A percentile compares a stretch with the other conserved stretches of the same genome.
phyloP scores from a whole-genome alignment of 495 filamentous ascomycete species.

The Zalerion maritima region DNA sequence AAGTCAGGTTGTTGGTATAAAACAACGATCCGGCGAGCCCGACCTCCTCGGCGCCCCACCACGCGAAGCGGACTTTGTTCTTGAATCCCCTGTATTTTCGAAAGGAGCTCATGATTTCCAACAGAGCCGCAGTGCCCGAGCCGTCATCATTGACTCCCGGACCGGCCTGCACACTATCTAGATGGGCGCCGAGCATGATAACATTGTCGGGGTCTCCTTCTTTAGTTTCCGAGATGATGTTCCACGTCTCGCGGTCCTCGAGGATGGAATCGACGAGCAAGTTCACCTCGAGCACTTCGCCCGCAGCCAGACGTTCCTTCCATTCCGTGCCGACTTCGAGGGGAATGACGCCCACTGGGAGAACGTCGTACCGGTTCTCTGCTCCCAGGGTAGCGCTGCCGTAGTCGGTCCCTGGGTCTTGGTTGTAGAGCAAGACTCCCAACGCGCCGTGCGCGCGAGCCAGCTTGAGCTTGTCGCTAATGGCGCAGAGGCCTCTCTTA shows the following conservation, averaged over 20 bases:
- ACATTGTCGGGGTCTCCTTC: conserved; percentile 20
- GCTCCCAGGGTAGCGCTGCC: conserved; percentile 11
- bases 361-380: conserved; percentile 13
- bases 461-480: conserved; percentile 13
- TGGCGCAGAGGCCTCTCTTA: conserved; percentile 21
- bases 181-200: conserved; percentile 21
- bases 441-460: conserved; percentile 10
- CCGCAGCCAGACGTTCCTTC: conserved; percentile 7
- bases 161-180: conserved; percentile 22
- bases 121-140: conserved; percentile 18
- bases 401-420: conserved; percentile 2
- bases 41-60: conserved; percentile 25
- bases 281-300: conserved; percentile 6
- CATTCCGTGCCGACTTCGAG: conserved; percentile 8
- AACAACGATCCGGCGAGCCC: conserved; percentile 21
- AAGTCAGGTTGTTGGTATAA: conserved; percentile 16
- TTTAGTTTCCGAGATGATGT: conserved; percentile 26
- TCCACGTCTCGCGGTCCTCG: conserved; percentile 11
- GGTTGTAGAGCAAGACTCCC: conserved; percentile 19
- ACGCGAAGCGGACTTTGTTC: conserved; percentile 23
- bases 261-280: conserved; percentile 9
- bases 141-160: conserved; percentile 26
- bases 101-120: conserved; percentile 17
- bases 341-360: conserved; percentile 18
- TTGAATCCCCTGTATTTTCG: conserved; percentile 18